Evolutionary conservation across 2,329 filamentous ascomycete species (phyloP), one percentile per base, ranked within the genome.

Genomic region (Aspergillus fructus): DNA sequence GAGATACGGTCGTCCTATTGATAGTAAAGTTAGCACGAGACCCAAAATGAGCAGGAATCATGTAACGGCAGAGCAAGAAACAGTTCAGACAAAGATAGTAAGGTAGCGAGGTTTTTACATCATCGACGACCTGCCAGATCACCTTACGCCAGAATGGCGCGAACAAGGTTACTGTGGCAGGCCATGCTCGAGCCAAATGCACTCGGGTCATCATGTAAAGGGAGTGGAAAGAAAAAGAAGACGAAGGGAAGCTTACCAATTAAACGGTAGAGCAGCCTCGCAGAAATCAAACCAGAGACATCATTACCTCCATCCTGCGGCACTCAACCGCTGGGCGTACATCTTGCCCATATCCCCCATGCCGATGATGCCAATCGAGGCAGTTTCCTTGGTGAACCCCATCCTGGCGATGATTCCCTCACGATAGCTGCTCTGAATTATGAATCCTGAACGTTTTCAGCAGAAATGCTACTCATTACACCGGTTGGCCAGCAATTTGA

Each of bases 171-270:
- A 76, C 73, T 79, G 5, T 48, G 78, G 79, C 82, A 80, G 78
- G 81, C 86, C 86, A 92, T 96, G 84, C 93, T 97, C 93, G 91
- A 97, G 93, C 93, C 93, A 97, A 97, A 97, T 97, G 93, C 93
- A 93, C 93, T 97, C 93, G 93, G 91, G 93, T 97, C 93, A 97
- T 97, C 93, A 96, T 92, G 74, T 61, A 66, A 75, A 53, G 41
- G 34, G 34, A 30, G 13, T 41, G 53, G 45, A 56, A 59, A 50
- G 51, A 58, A 48, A 49, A 42, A 42, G 48, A 49, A 54, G 53
- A 39, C 55, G 56, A 34, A 53, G 47, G 59, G 45, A 52, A 24
- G 59, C 64, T 63, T 64, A 67, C 65, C 65, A 60, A 55, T 27
- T 33, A 27, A 11, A 59, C 59, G 66, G 67, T 62, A 71, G 66